A percentile compares a stretch with the other conserved stretches of the same genome.
Conservation (phyloP, 306 rosid genomes). For the Astragalus membranaceus region DNA sequence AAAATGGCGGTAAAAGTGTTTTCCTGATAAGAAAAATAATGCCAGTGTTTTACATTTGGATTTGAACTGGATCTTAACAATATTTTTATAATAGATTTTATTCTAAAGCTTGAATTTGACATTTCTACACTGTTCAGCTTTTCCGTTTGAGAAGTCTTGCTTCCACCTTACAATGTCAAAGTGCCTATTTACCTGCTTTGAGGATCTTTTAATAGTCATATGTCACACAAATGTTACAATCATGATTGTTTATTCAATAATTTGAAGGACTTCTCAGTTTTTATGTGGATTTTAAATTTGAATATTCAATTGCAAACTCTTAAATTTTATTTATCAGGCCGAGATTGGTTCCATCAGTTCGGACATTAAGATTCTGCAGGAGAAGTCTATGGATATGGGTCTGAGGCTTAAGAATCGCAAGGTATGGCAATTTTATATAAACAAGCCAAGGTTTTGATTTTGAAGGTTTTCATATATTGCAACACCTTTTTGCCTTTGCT, state of each 20-base stretch:
- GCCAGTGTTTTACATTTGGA: background rate
- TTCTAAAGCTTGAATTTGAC: constrained; percentile 9
- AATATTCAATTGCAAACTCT: constrained; percentile 9
- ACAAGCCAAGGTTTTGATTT: background rate
- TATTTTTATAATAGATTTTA: background rate
- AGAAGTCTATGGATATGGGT: constrained; percentile 99
- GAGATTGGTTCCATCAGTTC: constrained; percentile 99
- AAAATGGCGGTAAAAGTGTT: background rate
- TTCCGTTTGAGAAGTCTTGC: background rate
- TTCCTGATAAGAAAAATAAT: background rate
- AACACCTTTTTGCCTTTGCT: background rate
- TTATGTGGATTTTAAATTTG: constrained; percentile 9
- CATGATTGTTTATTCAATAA: background rate
- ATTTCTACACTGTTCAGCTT: background rate
- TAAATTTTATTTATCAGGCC: constrained; percentile 37
- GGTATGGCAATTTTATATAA: constrained; percentile 39
- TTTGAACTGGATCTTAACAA: background rate
- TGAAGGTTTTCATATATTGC: background rate
- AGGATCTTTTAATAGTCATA: background rate
- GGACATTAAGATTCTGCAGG: constrained; percentile 93
- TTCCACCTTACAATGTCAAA: background rate
- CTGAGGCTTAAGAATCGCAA: constrained; percentile 95
- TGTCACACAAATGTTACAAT: background rate
- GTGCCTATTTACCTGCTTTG: background rate
- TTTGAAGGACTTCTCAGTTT: background rate